Base-by-base conservation (phyloP, 2,329 filamentous ascomycete species). In the Periconia macrospinosa region DNA sequence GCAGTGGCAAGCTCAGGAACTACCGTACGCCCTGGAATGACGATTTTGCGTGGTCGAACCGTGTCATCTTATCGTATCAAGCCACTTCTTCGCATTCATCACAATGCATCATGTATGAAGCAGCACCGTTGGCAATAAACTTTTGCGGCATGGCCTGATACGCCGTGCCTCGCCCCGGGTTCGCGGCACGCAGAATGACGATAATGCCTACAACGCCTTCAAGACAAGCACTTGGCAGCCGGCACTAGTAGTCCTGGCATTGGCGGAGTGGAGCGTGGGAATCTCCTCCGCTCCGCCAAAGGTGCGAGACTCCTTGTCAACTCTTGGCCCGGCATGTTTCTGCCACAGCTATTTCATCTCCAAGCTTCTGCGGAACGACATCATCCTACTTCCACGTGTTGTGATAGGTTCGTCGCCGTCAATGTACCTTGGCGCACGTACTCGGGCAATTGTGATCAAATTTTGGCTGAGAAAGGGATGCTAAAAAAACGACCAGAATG, bases 341-440 rank as follows among this genome's bases (percentile, higher is more conserved):
- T 27, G 5, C 15, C 33, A 6, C 33, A 37, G 33, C 11, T n/a
- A 37, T 27, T 27, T 8, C 33, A 37, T 37, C 33, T 13, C 33
- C 33, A 37, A 37, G 11, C 33, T 5, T 37, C 46, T 42, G 30
- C 20, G 43, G 41, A 30, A 23, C 52, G 30, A 30, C 43, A 41
- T 41, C 53, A 47, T 20, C 48, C 10, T 14, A 14, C 49, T 23
- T 53, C 49, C 49, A 35, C 30, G n/a, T 17, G 2, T 15, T 41
- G 3, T 55, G 52, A 53, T 55, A 53, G 52, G 55, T 23, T 35
- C n/a, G 33, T 19, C 27, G 3, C 2, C 8, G 7, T 3, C 3
- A 30, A 10, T 20, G 14, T 18, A 18, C 23, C 67, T 70, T 59
- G 66, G 67, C 67, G 55, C 62, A 70, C 66, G 66, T 69, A 66